Evolutionary conservation across 2,329 filamentous ascomycete genomes (phyloP).

Genomic region (Colletotrichum tanaceti): DNA sequence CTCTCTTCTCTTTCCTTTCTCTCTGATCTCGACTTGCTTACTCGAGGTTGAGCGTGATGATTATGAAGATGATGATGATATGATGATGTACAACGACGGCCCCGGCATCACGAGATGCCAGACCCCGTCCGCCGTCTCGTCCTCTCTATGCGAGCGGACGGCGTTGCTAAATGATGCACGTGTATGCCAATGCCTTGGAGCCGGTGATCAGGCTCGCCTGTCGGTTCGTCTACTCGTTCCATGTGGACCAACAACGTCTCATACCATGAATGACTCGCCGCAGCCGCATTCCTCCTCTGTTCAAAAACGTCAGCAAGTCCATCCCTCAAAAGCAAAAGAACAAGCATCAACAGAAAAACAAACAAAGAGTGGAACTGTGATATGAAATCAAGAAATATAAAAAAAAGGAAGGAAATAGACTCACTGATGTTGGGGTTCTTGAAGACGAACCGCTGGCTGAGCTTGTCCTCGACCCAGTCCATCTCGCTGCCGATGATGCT

Average conservation of each 20-base stretch:
- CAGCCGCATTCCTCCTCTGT: slow-evolving; percentile 95
- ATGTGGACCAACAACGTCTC: background rate
- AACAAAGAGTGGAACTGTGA: no score
- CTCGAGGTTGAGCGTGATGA: slow-evolving; percentile 8
- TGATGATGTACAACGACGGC: slow-evolving; percentile 34
- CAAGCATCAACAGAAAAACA: no score
- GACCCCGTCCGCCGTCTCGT: slow-evolving; percentile 16
- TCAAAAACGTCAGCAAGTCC: slow-evolving; percentile 47
- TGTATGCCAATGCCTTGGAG: slow-evolving; percentile 2
- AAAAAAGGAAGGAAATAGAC: slow-evolving; percentile 54
- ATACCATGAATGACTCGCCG: slow-evolving; percentile 94
- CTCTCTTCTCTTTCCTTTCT: no score
- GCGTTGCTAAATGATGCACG: background rate
- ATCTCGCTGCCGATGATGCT: slow-evolving; percentile 99
- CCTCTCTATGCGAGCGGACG: slow-evolving; percentile 13
- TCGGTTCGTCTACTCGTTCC: background rate
- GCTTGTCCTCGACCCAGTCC: slow-evolving; percentile 98
- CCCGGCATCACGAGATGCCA: slow-evolving; percentile 18
- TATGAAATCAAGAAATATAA: no score
- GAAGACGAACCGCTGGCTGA: slow-evolving; percentile 93
- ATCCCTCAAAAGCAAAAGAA: background rate
- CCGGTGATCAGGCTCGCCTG: slow-evolving; percentile 1
- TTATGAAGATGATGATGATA: no score
- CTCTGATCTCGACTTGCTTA: slow-evolving; percentile 14
- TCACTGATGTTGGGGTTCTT: slow-evolving; percentile 98